These are phyloP conservation scores for Tylopilus sp. DNA, from an alignment of 768 basidiomycete genomes.

Conservation along the genomic window DNA sequence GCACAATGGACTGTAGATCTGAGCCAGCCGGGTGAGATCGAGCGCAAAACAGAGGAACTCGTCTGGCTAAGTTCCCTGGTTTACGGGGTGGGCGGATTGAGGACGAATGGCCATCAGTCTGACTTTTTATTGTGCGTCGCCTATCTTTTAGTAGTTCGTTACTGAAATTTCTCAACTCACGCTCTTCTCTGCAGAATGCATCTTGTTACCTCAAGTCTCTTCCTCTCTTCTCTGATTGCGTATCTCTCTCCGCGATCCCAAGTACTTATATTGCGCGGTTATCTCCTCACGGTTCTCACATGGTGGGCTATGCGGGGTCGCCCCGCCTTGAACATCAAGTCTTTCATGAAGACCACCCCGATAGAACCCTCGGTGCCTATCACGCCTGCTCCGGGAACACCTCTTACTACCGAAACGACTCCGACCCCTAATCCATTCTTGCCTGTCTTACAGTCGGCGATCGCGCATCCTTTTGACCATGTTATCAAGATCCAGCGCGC, in stretches of 20 bases:
- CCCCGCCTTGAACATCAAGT: constrained; percentile 29
- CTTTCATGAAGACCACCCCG: constrained; percentile 28
- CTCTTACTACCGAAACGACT: constrained; percentile 12
- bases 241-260: constrained; percentile 15
- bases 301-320: constrained; percentile 32
- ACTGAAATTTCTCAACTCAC: neutral
- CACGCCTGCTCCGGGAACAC: neutral
- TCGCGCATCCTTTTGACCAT: constrained; percentile 35
- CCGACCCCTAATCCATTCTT: constrained; percentile 39
- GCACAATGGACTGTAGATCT: constrained; percentile 43
- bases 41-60: constrained; percentile 62
- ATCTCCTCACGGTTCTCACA: constrained; percentile 21
- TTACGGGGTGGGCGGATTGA: constrained; percentile 55
- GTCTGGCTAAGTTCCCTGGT: constrained; percentile 52
- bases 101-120: constrained; percentile 41
- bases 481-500: constrained; percentile 32
- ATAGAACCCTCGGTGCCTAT: constrained; percentile 11
- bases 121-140: constrained; percentile 50
- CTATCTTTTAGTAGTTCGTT: neutral
- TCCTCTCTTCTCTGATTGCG: constrained; percentile 25
- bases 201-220: constrained; percentile 29
- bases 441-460: constrained; percentile 35
- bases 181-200: constrained; percentile 21
- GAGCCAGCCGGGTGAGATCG: constrained; percentile 35
- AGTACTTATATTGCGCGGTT: constrained; percentile 28